A percentile compares a stretch with the other conserved stretches of the same genome.
Evolutionary conservation across 2,329 filamentous ascomycete species (phyloP).

Genomic region (Clonostachys rosea): DNA sequence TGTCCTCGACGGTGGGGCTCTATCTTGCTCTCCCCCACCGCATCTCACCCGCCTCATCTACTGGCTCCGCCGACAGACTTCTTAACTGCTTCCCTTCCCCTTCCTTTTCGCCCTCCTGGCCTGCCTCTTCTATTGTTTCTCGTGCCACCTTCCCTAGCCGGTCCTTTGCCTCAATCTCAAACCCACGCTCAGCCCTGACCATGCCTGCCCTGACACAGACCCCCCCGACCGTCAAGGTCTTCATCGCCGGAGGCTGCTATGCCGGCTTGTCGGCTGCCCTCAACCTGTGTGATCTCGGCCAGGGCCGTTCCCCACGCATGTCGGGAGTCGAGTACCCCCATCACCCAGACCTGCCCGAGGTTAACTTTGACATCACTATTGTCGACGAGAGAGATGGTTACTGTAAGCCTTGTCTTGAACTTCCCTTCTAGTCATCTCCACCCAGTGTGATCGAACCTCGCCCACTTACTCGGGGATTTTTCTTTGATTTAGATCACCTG

Average conservation of each 20-base stretch:
- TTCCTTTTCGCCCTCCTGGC: too few species aligned
- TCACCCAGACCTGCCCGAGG: slow-evolving; percentile 33
- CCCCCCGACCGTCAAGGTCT: slow-evolving; percentile 38
- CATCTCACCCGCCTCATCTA: too few species aligned
- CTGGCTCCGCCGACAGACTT: too few species aligned
- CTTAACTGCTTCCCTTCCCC: too few species aligned
- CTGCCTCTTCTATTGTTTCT: too few species aligned
- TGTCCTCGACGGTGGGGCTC: too few species aligned
- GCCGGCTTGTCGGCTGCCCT: slow-evolving; percentile 63
- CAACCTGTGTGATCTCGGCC: slow-evolving; percentile 62
- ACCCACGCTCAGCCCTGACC: too few species aligned
- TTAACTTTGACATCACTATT: slow-evolving; percentile 65
- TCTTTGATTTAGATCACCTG: slow-evolving; percentile 43
- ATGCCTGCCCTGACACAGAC: too few species aligned
- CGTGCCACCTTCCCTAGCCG: too few species aligned
- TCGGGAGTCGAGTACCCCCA: slow-evolving; percentile 27
- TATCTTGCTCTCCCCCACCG: too few species aligned
- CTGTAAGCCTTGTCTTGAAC: slow-evolving; percentile 45
- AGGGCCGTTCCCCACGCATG: slow-evolving; percentile 47
- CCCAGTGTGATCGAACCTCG: neutral
- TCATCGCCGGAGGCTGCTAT: slow-evolving; percentile 70
- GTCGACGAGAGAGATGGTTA: slow-evolving; percentile 81
- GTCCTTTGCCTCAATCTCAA: too few species aligned
- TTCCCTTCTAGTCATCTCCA: neutral
- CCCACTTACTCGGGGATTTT: neutral